These are phyloP conservation scores for Penicillium sp. DNA, from an alignment of 2,329 filamentous ascomycete species.

Conservation along the genomic window DNA sequence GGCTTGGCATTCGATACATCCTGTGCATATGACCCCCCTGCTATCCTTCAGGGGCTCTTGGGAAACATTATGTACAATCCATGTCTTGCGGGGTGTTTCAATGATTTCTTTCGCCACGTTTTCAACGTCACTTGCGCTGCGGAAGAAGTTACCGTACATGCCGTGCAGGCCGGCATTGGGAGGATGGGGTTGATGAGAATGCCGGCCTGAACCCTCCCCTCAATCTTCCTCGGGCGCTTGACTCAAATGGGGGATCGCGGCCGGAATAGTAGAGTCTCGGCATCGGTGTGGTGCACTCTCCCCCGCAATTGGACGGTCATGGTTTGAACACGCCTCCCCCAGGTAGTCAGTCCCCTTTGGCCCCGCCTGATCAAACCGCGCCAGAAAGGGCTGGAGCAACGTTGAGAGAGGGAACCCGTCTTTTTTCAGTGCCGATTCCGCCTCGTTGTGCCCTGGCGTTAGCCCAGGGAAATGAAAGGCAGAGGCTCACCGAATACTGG, in stretches of 20 bases:
- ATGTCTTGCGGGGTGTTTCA: background rate
- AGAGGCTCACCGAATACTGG: background rate
- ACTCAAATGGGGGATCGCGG: constrained; percentile 20
- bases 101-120: background rate
- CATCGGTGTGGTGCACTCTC: constrained; percentile 2
- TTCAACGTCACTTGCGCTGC: background rate
- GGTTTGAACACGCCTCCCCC: background rate
- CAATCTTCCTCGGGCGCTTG: constrained; percentile 22
- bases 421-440: background rate
- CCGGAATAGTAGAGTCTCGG: constrained; percentile 17
- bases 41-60: background rate
- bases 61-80: background rate
- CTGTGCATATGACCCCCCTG: background rate
- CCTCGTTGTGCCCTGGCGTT: background rate
- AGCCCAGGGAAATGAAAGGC: background rate
- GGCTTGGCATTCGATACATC: constrained; percentile 11
- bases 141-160: constrained; percentile 1
- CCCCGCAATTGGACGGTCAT: constrained; percentile 12
- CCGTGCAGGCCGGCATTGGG: constrained; percentile 12
- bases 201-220: background rate
- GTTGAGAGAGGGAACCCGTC: background rate
- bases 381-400: background rate
- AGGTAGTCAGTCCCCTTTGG: background rate
- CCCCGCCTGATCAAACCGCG: constrained; percentile 18
- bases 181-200: background rate